Percentiles rank a stretch among this genome's conserved stretches.
Evolutionary conservation across 495 filamentous ascomycete species (phyloP).

Genomic region (Rusavskia elegans): DNA sequence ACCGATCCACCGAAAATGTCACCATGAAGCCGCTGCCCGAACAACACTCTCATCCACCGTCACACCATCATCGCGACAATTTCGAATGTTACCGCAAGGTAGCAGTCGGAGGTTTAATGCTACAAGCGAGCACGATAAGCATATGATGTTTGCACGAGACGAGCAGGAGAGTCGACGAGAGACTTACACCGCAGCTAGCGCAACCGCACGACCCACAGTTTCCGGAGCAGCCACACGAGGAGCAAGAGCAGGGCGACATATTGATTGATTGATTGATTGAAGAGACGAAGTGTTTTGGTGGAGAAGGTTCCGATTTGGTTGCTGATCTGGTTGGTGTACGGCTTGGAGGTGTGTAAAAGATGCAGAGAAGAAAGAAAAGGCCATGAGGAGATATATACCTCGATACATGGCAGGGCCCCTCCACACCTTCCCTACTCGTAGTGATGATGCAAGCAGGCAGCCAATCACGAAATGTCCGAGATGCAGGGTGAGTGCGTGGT

Average conservation of each 20-base stretch:
- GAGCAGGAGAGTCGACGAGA: not conserved
- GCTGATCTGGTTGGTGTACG: not conserved
- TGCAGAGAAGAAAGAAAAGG: too few relatives aligned
- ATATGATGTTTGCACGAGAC: not conserved
- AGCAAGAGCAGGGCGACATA: conserved; percentile 4
- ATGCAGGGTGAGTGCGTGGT: not conserved
- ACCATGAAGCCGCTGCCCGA: not conserved
- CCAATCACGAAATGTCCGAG: not conserved
- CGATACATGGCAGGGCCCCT: not conserved
- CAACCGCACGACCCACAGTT: conserved; percentile 9
- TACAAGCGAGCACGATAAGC: not conserved
- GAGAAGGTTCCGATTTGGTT: not conserved
- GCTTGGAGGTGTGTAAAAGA: not conserved
- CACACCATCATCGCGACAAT: not conserved
- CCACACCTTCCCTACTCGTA: not conserved
- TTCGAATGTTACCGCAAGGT: too few relatives aligned
- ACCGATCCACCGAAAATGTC: too few relatives aligned
- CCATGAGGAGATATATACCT: too few relatives aligned
- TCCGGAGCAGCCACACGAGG: not conserved
- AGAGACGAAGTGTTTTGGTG: too few relatives aligned
- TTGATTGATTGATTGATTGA: too few relatives aligned
- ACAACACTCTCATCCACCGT: not conserved
- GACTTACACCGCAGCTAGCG: conserved; percentile 9
- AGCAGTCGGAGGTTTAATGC: not conserved
- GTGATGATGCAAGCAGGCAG: not conserved